phyloP scores from a whole-genome alignment of 2,329 filamentous ascomycete species.

The Polychaeton citri region DNA sequence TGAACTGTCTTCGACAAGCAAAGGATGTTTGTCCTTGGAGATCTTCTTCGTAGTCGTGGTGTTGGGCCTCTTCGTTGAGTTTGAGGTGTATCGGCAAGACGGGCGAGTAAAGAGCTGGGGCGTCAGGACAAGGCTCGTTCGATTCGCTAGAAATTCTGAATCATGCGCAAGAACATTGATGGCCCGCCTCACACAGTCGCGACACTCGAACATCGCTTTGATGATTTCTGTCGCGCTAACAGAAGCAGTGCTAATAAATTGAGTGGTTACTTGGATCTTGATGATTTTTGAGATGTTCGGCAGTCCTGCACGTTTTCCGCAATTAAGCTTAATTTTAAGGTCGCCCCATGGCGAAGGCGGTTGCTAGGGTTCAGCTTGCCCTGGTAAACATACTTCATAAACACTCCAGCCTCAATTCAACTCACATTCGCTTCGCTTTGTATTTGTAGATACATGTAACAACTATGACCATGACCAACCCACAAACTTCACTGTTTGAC shows the following conservation, averaged over 20 bases:
- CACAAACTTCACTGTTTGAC: conserved; percentile 55
- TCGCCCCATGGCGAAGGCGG: not conserved
- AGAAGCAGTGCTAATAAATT: too few species aligned
- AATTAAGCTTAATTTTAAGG: not conserved
- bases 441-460: too few species aligned
- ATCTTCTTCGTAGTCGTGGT: conserved; percentile 1
- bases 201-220: conserved; percentile 30
- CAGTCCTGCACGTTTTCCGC: not conserved
- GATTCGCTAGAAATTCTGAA: not conserved
- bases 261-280: too few species aligned
- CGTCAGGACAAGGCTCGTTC: not conserved
- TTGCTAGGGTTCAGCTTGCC: not conserved
- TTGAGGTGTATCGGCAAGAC: conserved; percentile 5
- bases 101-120: conserved; percentile 2
- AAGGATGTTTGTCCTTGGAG: not conserved
- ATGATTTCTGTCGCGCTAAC: too few species aligned
- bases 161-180: conserved; percentile 14
- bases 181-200: conserved; percentile 29
- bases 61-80: conserved; percentile 4
- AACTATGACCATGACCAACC: conserved; percentile 1
- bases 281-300: too few species aligned
- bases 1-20: not conserved
- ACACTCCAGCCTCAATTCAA: too few species aligned
- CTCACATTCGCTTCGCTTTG: too few species aligned
- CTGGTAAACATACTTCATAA: too few species aligned